Percentiles rank a stretch among this genome's conserved stretches.
These are phyloP conservation scores for Lachnellula subtilissima DNA, from an alignment of 2,329 filamentous ascomycete species.

Conservation along the genomic window DNA sequence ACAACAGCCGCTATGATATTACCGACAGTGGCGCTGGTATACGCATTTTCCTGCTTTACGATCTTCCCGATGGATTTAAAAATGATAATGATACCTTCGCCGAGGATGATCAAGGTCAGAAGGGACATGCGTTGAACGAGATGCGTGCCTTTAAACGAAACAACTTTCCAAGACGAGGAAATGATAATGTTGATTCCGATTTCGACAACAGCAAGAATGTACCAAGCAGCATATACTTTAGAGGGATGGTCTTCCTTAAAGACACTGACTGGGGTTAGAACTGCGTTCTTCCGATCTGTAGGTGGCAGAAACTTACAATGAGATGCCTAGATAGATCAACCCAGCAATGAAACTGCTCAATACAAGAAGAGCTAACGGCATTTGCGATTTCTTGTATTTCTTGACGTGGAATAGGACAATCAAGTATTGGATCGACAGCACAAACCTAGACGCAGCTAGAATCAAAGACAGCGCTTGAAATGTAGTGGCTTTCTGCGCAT, in stretches of 20 bases:
- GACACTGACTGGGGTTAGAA: background rate
- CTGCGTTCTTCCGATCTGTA: background rate
- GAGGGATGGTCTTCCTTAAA: slow-evolving; percentile 1
- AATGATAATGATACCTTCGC: slow-evolving; percentile 25
- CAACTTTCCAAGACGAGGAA: slow-evolving; percentile 20
- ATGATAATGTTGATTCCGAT: slow-evolving; percentile 20
- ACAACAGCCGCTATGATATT: slow-evolving; percentile 13
- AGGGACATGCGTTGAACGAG: slow-evolving; percentile 54
- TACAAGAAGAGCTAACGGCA: slow-evolving; percentile 13
- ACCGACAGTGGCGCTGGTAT: slow-evolving; percentile 9
- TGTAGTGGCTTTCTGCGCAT: slow-evolving; percentile 3
- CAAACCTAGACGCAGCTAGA: slow-evolving; percentile 34
- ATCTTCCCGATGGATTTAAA: slow-evolving; percentile 22
- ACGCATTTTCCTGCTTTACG: slow-evolving; percentile 8
- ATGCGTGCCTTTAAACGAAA: slow-evolving; percentile 53
- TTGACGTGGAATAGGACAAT: slow-evolving; percentile 15
- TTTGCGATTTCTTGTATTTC: slow-evolving; percentile 18
- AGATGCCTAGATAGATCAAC: slow-evolving; percentile 18
- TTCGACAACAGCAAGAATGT: slow-evolving; percentile 21
- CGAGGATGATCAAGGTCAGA: slow-evolving; percentile 50
- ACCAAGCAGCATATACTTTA: slow-evolving; percentile 14
- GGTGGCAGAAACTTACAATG: slow-evolving; percentile 12
- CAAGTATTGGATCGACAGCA: slow-evolving; percentile 35
- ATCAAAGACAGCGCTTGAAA: slow-evolving; percentile 29
- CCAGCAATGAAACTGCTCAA: slow-evolving; percentile 16